Percentiles rank a stretch among this genome's conserved stretches.
Evolutionary conservation across 139 green algal genomes (phyloP).

Genomic region (Chlorella sp.): DNA sequence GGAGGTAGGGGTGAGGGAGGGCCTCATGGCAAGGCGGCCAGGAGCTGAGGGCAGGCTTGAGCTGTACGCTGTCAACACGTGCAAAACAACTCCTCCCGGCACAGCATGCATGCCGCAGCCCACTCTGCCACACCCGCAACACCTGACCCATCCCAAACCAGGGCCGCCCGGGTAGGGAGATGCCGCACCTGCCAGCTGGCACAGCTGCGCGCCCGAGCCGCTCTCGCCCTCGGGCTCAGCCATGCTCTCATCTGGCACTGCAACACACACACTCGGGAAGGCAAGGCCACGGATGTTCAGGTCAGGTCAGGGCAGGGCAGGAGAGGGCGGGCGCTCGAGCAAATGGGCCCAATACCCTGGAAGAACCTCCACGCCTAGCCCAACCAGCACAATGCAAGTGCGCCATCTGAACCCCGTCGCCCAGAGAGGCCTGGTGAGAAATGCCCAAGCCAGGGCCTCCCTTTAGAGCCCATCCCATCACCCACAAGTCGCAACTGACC

Average conservation of each 20-base stretch:
- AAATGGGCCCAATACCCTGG: not conserved
- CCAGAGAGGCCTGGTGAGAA: no score
- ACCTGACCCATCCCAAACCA: not conserved
- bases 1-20: not conserved
- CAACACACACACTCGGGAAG: not conserved
- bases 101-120: not conserved
- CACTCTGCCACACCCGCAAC: not conserved
- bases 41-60: not conserved
- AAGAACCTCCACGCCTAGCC: not conserved
- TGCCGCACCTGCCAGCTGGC: not conserved
- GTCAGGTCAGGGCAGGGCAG: not conserved
- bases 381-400: not conserved
- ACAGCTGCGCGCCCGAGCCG: constrained; percentile 8
- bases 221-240: constrained; percentile 24
- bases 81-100: no score
- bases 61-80: not conserved
- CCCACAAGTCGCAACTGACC: no score
- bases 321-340: not conserved
- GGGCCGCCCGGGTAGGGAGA: not conserved
- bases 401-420: no score
- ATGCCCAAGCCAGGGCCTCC: no score
- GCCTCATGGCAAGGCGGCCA: not conserved
- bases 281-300: not conserved
- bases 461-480: no score
- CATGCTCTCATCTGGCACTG: constrained; percentile 36